Base-by-base conservation (phyloP, 768 basidiomycete genomes). In the Daedaleopsis nitida region DNA sequence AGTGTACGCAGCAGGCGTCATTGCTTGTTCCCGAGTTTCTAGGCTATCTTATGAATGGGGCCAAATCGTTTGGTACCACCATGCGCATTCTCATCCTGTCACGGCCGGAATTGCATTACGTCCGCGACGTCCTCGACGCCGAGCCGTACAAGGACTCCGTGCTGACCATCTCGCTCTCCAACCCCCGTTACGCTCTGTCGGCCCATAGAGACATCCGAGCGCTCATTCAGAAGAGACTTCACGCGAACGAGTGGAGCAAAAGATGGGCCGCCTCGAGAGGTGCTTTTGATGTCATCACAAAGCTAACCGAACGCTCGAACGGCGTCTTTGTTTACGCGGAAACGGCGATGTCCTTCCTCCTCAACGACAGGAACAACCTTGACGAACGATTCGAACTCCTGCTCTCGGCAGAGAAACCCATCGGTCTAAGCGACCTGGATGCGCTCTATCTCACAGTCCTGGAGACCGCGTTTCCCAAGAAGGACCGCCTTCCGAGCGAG, bases 1-100 rank as follows among this genome's bases (percentile, higher is more conserved):
- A 78, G 66, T 71, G 75, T 55, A 44, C 52, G 14, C 66, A 62
- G 14, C 37, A 53, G 45, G 51, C 60, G 13, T 34, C 23, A 19
- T 34, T 45, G 39, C 59, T 39, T 19, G 47, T 58, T 10, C 52
- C 45, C 13, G 32, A n/a, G 21, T 21, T 60, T 5, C 39, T 60
- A 16, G 13, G 47, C 17, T 57, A 32, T 7, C 37, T 59, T 12
- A 9, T 34, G 10, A 14, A 19, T 6, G 13, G 21, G 6, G 53
- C 39, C 13, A 23, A 13, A 21, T 24, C 38, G 5, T 21, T 4
- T 12, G 9, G 35, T 49, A 45, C 56, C 2, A 45, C 56, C n/a
- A 14, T 57, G 19, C 56, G 56, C 56, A 24, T 50, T 24, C 24
- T 57, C 19, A 48, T 57, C 47, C 47, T 24, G 5, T 21, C 47